Base-by-base conservation (phyloP, 495 filamentous ascomycete species). In the Talaromyces proteolyticus region DNA sequence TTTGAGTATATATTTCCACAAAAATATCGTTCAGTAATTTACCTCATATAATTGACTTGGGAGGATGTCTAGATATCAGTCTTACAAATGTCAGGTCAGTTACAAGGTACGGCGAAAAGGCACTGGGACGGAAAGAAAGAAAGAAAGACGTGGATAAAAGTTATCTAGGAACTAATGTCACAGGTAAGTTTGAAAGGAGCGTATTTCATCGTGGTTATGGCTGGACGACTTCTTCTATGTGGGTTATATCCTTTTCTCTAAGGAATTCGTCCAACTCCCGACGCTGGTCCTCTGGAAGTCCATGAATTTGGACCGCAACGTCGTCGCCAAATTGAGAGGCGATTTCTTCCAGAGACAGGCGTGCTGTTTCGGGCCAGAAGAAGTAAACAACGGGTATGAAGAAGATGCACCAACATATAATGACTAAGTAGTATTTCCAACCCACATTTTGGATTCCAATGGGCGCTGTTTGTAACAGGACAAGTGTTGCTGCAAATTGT, bases 281-380 rank as follows among this genome's bases (percentile, higher is more conserved):
- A 2, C 45, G 25, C 17, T 47, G 26, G 6, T 47, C 26, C 23
- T 47, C 45, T 26, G 45, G 45, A 1, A 47, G 29, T 36, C 36
- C 45, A 39, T 47, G 29, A 38, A 69, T 44, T n/a, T 66, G 49
- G 17, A 70, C 64, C 6, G 65, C 67, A 16, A 70, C 67, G 43
- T 70, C 62, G 41, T 70, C 67, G n/a, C 65, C 67, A 25, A 70
- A 70, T 42, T 63, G 63, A 50, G 59, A 57, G n/a, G 70, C 72
- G 36, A 77, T 70, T 44, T 76, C 73, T 46, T 77, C 73, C 7
- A 76, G 56, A 0, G 73, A 79, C 47, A 76, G 56, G 1, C 70
- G 74, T 41, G 78, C 79, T 2, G 78, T 81, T 53, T 82, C 78
- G 0, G 77, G 75, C 51, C 78, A 80, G 57, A 78, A 73, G 52